Conservation (phyloP, 2,329 filamentous ascomycete species). For the Talaromyces sp. region DNA sequence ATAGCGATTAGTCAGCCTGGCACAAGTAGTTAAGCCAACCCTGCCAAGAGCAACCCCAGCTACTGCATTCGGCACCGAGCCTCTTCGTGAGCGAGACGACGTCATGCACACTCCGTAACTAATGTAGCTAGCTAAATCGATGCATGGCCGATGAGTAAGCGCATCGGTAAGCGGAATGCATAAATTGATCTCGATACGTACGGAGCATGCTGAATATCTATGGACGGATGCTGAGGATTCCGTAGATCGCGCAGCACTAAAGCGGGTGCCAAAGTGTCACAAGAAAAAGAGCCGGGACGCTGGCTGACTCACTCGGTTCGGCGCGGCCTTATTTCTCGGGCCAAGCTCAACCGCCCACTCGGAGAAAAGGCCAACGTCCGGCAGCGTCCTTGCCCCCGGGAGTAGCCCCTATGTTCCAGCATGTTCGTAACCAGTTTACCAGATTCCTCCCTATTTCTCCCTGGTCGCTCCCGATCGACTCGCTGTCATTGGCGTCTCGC, state of each 20-base stretch:
- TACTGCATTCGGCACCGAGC: neutral
- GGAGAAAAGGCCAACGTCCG: constrained; percentile 5
- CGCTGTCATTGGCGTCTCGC: neutral
- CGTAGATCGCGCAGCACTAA: neutral
- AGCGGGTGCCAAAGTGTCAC: neutral
- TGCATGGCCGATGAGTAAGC: neutral
- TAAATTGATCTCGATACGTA: too few relatives aligned
- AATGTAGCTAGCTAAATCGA: neutral
- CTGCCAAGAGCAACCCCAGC: too few relatives aligned
- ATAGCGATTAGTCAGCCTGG: too few relatives aligned
- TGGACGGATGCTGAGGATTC: neutral
- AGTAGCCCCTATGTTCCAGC: neutral
- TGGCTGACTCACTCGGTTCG: constrained; percentile 1
- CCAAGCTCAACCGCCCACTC: neutral
- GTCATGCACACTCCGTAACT: neutral
- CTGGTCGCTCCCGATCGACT: constrained; percentile 1
- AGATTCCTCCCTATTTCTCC: constrained; percentile 6
- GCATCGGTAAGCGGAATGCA: neutral
- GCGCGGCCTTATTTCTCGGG: neutral
- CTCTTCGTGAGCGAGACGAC: neutral
- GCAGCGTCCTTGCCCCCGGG: neutral
- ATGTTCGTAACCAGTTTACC: neutral
- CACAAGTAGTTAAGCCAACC: too few relatives aligned
- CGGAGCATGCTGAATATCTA: neutral
- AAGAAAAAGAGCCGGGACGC: constrained; percentile 12